Evolutionary conservation across 441 rosid species (phyloP).

Genomic region (Codiaeum variegatum): DNA sequence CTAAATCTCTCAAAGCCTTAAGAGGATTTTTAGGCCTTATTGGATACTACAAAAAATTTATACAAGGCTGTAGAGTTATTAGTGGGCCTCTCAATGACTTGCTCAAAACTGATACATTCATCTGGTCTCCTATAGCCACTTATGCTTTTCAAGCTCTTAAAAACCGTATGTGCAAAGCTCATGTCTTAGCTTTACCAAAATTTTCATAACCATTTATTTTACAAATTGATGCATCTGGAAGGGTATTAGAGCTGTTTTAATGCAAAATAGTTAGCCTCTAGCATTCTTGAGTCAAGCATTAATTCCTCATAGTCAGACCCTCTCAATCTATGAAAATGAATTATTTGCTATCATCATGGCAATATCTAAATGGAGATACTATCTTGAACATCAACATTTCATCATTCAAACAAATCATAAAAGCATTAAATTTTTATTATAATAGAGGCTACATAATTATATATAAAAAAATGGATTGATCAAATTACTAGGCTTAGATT

Average conservation of each 20-base stretch:
- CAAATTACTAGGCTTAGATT: neutral
- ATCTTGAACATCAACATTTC: neutral
- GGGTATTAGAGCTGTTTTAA: neutral
- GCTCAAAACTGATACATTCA: neutral
- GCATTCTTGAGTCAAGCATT: too few relatives aligned
- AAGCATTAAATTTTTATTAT: too few relatives aligned
- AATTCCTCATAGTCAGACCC: neutral
- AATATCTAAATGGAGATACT: neutral
- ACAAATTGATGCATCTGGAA: neutral
- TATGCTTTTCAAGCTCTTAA: neutral
- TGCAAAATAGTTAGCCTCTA: neutral
- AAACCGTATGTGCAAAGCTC: neutral
- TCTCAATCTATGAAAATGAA: slow-evolving; percentile 4
- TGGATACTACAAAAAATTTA: neutral
- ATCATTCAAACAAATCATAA: too few relatives aligned
- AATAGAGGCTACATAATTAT: neutral
- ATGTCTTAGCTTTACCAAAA: neutral
- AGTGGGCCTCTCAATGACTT: neutral
- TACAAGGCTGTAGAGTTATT: neutral
- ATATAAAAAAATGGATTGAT: neutral
- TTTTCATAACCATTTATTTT: neutral
- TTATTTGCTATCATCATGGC: neutral
- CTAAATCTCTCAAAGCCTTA: neutral
- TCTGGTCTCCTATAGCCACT: neutral
- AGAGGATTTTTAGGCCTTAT: neutral